Conservation (phyloP, 371 early-diverging fungal genomes). For the Mortierella sp. region DNA sequence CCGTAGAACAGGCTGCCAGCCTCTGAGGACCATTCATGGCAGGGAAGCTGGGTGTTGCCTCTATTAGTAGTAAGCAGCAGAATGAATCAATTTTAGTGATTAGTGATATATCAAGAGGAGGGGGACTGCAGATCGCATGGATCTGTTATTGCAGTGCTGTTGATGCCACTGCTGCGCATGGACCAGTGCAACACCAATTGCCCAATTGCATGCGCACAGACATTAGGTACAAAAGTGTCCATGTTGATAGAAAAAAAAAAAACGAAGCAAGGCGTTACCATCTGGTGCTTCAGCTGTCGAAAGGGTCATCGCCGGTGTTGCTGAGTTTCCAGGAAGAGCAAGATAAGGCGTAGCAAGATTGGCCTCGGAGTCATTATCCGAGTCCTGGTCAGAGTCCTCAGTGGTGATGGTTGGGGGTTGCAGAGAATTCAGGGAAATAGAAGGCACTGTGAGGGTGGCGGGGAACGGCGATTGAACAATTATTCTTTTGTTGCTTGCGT, state of each 20-base stretch:
- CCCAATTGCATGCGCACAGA: neutral
- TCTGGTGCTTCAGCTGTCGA: conserved; percentile 49
- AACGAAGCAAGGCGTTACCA: conserved; percentile 15
- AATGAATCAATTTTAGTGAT: neutral
- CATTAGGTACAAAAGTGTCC: neutral
- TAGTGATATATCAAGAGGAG: neutral
- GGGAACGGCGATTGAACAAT: conserved; percentile 21
- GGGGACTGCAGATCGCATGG: too few species aligned
- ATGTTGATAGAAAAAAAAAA: neutral
- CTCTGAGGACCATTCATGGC: conserved; percentile 57
- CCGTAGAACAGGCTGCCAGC: conserved; percentile 52
- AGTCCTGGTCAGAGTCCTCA: conserved; percentile 33
- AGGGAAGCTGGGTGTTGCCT: conserved; percentile 46
- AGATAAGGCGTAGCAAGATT: conserved; percentile 14
- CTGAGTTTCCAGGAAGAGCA: conserved; percentile 2
- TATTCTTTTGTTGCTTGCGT: conserved; percentile 21
- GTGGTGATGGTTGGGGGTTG: conserved; percentile 22
- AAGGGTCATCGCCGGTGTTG: conserved; percentile 40
- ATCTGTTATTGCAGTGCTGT: neutral
- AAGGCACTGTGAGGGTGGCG: conserved; percentile 23
- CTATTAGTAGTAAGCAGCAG: neutral
- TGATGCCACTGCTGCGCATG: conserved; percentile 17
- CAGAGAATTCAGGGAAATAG: conserved; percentile 22
- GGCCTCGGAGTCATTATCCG: conserved; percentile 24
- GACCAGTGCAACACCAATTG: neutral